Base-by-base conservation (phyloP, 805 yeast species). In the Pichia ethanolica region DNA sequence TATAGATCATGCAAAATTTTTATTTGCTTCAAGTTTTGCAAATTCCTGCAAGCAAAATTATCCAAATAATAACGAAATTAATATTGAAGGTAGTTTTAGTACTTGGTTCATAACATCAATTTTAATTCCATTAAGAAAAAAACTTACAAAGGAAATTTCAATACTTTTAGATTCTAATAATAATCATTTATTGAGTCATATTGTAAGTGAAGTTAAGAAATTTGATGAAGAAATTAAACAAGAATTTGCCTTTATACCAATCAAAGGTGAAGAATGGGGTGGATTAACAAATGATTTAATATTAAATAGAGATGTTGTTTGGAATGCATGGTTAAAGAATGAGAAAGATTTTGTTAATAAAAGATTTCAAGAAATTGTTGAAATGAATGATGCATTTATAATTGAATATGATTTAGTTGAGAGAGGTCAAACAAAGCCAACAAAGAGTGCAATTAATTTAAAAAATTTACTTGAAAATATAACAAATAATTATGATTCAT, bases 391-490 rank as follows among this genome's bases (percentile, higher is more conserved):
- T 54, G 79, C 86, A 0, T 79, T 82, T 62, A 64, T 62, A 3
- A 75, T 84, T 33, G 90, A 85, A 57, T 68, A 65, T 53, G 90
- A 85, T 45, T 71, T 70, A 13, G 72, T 65, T 9, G 73, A 67
- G 42, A 53, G 50, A n/a, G 63, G 62, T 7, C 63, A 64, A 46
- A 72, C 79, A 0, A 74, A 74, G 52, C 89, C 91, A 0, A 83
- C 89, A 0, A 75, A 75, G 53, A 77, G 88, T 1, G 79, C 89
- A 0, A 69, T 74, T 37, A 76, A 78, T 44, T 61, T 85, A 52
- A 72, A 72, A 40, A 81, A 80, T 56, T 62, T 86, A 39, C 64
- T 85, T 26, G 79, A 80, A 53, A 75, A 76, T 42, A 70, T 82
- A 47, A 79, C 82, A 3, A 69, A 69, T 13, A 81, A 78, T 53